These are phyloP conservation scores for Pyrenopolyporus hunteri DNA, from an alignment of 495 filamentous ascomycete genomes.

Conservation along the genomic window DNA sequence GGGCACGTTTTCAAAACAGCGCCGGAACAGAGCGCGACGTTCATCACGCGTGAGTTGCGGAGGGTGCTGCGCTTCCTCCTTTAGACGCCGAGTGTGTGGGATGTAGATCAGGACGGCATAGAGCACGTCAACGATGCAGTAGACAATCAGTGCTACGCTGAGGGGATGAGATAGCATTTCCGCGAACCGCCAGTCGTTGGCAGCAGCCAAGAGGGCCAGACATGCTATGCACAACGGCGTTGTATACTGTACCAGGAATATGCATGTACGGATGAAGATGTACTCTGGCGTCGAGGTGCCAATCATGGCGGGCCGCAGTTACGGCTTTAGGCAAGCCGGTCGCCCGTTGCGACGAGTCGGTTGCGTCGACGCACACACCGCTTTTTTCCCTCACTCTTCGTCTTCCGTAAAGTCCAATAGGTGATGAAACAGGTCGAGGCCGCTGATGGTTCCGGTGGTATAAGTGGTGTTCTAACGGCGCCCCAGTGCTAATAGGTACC, in stretches of 20 bases:
- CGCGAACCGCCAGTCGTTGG: slow-evolving; percentile 29
- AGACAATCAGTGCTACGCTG: slow-evolving; percentile 39
- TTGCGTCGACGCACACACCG: slow-evolving; percentile 7
- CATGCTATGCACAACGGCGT: slow-evolving; percentile 58
- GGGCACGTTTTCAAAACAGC: slow-evolving; percentile 59
- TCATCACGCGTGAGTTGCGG: slow-evolving; percentile 47
- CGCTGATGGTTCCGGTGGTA: neutral
- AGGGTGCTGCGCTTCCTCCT: slow-evolving; percentile 60
- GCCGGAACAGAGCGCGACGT: slow-evolving; percentile 58
- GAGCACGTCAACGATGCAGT: slow-evolving; percentile 52
- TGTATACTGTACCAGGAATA: slow-evolving; percentile 58
- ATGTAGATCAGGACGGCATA: slow-evolving; percentile 63
- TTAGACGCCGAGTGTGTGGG: slow-evolving; percentile 57
- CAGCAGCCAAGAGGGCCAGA: slow-evolving; percentile 44
- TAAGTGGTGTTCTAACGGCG: neutral
- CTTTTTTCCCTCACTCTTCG: slow-evolving; percentile 2
- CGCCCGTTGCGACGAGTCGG: slow-evolving; percentile 12
- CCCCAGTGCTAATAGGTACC: neutral
- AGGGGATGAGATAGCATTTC: slow-evolving; percentile 37
- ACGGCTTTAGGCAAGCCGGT: slow-evolving; percentile 32
- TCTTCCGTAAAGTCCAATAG: neutral
- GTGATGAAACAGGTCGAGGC: neutral
- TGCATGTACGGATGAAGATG: slow-evolving; percentile 56
- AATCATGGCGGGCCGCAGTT: slow-evolving; percentile 41
- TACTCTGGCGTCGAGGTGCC: slow-evolving; percentile 43